Conservation (phyloP, 495 filamentous ascomycete species). For the Xylaria nigripes region DNA sequence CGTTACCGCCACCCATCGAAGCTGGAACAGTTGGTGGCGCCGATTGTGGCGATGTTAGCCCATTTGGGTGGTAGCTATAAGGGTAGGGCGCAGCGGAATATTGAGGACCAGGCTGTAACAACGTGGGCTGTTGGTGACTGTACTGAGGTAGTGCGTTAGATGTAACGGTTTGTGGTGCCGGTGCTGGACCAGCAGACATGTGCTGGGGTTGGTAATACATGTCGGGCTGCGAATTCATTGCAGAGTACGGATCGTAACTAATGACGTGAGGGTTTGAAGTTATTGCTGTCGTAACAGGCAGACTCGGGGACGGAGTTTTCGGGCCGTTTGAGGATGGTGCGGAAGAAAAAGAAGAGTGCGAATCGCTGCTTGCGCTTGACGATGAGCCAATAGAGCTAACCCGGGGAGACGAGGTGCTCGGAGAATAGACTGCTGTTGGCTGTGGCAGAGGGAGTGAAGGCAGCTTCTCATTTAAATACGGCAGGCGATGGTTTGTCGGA, state of each 20-base stretch:
- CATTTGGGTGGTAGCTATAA: constrained; percentile 67
- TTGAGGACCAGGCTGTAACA: constrained; percentile 71
- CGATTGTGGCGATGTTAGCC: constrained; percentile 65
- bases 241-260: constrained; percentile 53
- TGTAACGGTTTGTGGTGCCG: constrained; percentile 72
- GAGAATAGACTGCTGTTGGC: constrained; percentile 50
- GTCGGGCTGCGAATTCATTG: constrained; percentile 84
- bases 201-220: constrained; percentile 71
- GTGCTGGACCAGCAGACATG: constrained; percentile 73
- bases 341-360: constrained; percentile 47
- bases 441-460: constrained; percentile 68
- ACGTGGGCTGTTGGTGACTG: constrained; percentile 67
- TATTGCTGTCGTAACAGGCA: constrained; percentile 33
- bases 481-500: constrained; percentile 59
- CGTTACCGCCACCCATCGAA: constrained; percentile 52
- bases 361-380: constrained; percentile 43
- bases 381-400: constrained; percentile 57
- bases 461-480: constrained; percentile 64
- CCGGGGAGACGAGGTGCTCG: constrained; percentile 62
- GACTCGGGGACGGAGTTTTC: constrained; percentile 48
- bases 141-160: constrained; percentile 67
- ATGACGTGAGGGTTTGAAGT: constrained; percentile 35
- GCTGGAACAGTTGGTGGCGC: constrained; percentile 60
- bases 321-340: constrained; percentile 48
- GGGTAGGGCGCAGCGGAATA: constrained; percentile 60